These are phyloP conservation scores for Diaporthe sp. DNA, from an alignment of 2,329 filamentous ascomycete species.

Conservation along the genomic window DNA sequence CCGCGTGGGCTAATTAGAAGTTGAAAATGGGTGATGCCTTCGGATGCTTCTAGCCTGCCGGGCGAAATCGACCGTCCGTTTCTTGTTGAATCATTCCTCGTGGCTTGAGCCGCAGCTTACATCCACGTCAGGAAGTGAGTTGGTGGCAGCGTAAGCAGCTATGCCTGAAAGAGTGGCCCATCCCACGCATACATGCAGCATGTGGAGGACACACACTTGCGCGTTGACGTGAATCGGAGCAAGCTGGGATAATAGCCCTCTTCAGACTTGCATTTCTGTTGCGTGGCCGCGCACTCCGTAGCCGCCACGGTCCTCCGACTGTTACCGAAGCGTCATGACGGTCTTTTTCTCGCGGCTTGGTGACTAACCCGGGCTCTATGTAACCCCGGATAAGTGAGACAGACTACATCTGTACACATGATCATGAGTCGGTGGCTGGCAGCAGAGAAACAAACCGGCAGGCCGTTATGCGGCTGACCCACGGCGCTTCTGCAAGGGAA, in stretches of 20 bases:
- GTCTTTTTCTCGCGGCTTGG: conserved; percentile 29
- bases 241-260: not conserved
- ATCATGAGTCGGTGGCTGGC: conserved; percentile 28
- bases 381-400: conserved; percentile 20
- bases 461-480: not conserved
- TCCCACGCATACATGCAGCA: not conserved
- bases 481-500: conserved; percentile 7
- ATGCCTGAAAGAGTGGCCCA: conserved; percentile 2
- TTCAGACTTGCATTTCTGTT: not conserved
- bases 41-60: conserved; percentile 26
- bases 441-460: not conserved
- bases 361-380: not conserved
- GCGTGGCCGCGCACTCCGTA: not conserved
- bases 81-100: not conserved
- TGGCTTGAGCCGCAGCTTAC: conserved; percentile 13
- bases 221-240: not conserved
- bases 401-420: conserved; percentile 1
- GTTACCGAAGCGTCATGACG: conserved; percentile 29
- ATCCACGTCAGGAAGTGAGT: not conserved
- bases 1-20: conserved; percentile 35
- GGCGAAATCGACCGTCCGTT: not conserved
- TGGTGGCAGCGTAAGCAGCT: conserved; percentile 1
- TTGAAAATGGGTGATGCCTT: not conserved
- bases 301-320: not conserved
- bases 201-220: conserved; percentile 7